These are phyloP conservation scores for Smallanthus sonchifolius DNA, from an alignment of 129 eudicot species.

Conservation along the genomic window DNA sequence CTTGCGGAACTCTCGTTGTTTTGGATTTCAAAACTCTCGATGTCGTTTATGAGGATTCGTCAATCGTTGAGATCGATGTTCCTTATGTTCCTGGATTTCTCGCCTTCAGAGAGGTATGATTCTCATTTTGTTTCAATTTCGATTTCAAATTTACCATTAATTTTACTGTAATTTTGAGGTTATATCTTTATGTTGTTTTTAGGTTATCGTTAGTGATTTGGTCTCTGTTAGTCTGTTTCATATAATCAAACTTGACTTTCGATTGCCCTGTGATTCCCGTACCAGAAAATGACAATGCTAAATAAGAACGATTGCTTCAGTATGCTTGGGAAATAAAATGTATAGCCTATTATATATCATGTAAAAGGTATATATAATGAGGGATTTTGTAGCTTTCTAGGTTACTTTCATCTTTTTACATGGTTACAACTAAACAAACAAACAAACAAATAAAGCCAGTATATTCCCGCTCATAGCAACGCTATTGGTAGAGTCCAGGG, in stretches of 20 bases:
- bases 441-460: no score
- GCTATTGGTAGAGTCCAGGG: no score
- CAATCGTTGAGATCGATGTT: constrained; percentile 44
- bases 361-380: neutral
- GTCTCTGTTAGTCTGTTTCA: neutral
- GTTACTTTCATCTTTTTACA: neutral
- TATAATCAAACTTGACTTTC: neutral
- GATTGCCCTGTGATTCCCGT: constrained; percentile 6
- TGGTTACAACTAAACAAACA: neutral
- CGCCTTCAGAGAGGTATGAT: constrained; percentile 81
- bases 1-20: constrained; percentile 82
- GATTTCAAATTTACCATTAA: neutral
- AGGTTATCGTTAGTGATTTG: neutral
- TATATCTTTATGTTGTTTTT: neutral
- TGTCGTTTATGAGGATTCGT: constrained; percentile 66
- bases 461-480: no score
- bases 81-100: constrained; percentile 93
- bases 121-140: neutral
- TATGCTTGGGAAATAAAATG: neutral
- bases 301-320: neutral
- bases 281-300: neutral
- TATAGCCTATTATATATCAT: neutral
- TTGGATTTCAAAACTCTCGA: constrained; percentile 56
- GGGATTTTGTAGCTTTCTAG: neutral
- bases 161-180: constrained; percentile 1